Evolutionary conservation across 2,329 filamentous ascomycete genomes (phyloP).

Genomic region (Calycina herbarum): DNA sequence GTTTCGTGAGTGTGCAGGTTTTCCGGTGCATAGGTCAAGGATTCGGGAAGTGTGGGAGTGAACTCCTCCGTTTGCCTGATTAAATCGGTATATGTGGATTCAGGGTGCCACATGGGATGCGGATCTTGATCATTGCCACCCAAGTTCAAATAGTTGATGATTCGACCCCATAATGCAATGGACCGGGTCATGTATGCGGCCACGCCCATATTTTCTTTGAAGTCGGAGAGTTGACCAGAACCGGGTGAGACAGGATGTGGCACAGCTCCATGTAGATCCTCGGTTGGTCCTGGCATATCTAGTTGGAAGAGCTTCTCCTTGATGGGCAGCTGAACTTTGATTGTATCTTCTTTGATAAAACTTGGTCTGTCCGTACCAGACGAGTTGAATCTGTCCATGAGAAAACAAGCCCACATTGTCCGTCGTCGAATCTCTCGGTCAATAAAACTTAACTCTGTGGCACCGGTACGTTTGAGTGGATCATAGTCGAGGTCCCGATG

Average conservation of each 20-base stretch:
- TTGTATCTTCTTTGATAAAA: conserved; percentile 84
- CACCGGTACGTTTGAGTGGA: conserved; percentile 62
- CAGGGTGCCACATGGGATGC: conserved; percentile 75
- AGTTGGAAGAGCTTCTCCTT: conserved; percentile 88
- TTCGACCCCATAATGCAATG: conserved; percentile 85
- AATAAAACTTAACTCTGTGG: conserved; percentile 76
- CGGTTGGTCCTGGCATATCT: conserved; percentile 85
- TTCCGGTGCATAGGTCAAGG: conserved; percentile 72
- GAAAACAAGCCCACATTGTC: conserved; percentile 97
- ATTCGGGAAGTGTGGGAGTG: conserved; percentile 65
- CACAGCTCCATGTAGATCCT: conserved; percentile 73
- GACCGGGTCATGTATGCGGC: conserved; percentile 85
- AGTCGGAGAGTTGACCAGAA: conserved; percentile 63
- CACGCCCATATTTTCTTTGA: conserved; percentile 87
- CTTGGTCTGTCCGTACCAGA: conserved; percentile 90
- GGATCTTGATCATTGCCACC: conserved; percentile 79
- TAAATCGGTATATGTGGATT: conserved; percentile 74
- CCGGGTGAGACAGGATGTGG: conserved; percentile 62
- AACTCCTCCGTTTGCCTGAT: conserved; percentile 72
- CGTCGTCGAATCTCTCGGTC: conserved; percentile 90
- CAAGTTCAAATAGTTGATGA: conserved; percentile 87
- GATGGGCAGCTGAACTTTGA: conserved; percentile 87
- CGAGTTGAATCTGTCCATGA: conserved; percentile 98
- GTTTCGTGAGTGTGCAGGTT: conserved; percentile 84
- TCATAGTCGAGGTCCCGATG: conserved; percentile 90